Base-by-base conservation (phyloP, 306 rosid genomes). In the Medicago ruthenica region DNA sequence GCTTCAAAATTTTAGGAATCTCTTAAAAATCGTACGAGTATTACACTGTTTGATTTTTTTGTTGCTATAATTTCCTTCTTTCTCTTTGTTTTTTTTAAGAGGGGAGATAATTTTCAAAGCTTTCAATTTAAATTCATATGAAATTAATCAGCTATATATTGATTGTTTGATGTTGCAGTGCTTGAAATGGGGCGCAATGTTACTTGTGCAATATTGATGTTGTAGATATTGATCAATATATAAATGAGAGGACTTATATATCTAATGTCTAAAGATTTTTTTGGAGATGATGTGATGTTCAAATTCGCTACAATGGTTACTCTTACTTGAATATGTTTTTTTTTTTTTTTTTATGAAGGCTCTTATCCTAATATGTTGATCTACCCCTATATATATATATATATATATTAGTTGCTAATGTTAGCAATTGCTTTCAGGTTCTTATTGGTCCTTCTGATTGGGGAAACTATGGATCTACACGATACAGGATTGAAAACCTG, bases 381-480 rank as follows among this genome's bases (percentile, higher is more conserved):
- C 7, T 8, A n/a, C n/a, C n/a, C n/a, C n/a, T n/a, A 21, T 21
- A 21, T 21, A 21, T 21, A 21, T 21, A 21, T 21, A 21, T 21
- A 21, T 15, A 15, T 48, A 48, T 15, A 15, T 67, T 27, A 3
- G 4, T 74, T 78, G 66, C 48, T 53, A 2, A 62, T 15, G 40
- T 67, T 78, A 31, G 21, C 21, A 10, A 34, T 53, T 74, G 50
- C 5, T 68, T 58, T 79, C 77, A 94, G 97, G 83, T 94, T 86
- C 87, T 94, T 37, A 82, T 94, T 58, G 97, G 96, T 14, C 83
- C 96, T 66, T 77, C 69, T 61, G 98, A 94, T 83, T 94, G 98
- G 98, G 88, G 87, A 37, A 90, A 91, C 42, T 62, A 80, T 82
- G 94, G 90, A 58, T 93, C 87, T 42, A 74, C 75, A 45, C 83